Evolutionary conservation across 2,329 filamentous ascomycete genomes (phyloP).

Genomic region (Xylaria multiplex): DNA sequence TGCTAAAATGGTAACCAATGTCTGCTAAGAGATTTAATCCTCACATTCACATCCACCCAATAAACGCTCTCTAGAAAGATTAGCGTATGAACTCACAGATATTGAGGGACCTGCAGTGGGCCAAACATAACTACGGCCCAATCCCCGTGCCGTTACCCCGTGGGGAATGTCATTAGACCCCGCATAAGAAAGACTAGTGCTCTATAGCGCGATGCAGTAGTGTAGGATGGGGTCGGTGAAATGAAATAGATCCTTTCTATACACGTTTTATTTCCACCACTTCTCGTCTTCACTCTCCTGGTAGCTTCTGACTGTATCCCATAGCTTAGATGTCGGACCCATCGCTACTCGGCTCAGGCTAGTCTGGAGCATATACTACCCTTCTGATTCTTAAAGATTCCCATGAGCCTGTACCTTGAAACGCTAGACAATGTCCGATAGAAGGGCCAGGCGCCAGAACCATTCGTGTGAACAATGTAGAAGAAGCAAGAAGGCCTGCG

Average conservation of each 20-base stretch:
- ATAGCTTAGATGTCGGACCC: background rate
- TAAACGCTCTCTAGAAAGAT: no score
- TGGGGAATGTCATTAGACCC: slow-evolving; percentile 11
- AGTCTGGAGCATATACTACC: background rate
- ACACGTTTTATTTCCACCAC: background rate
- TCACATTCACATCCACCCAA: background rate
- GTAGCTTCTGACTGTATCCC: background rate
- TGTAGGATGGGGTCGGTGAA: slow-evolving; percentile 1
- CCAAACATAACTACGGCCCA: background rate
- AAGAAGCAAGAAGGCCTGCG: slow-evolving; percentile 25
- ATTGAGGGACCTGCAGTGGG: background rate
- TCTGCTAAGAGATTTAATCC: background rate
- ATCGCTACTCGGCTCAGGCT: background rate
- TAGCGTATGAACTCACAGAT: background rate
- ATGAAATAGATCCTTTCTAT: slow-evolving; percentile 9
- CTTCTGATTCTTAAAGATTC: background rate
- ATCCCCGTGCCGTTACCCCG: slow-evolving; percentile 13
- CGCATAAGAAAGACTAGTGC: slow-evolving; percentile 8
- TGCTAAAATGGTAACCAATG: background rate
- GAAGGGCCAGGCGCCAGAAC: slow-evolving; percentile 22
- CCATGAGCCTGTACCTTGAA: background rate
- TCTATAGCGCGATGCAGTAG: background rate
- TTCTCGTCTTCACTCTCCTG: background rate
- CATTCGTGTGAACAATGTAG: slow-evolving; percentile 25
- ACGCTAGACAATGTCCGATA: background rate